Evolutionary conservation across 768 basidiomycete genomes (phyloP).

Genomic region (Roridomyces roridus): DNA sequence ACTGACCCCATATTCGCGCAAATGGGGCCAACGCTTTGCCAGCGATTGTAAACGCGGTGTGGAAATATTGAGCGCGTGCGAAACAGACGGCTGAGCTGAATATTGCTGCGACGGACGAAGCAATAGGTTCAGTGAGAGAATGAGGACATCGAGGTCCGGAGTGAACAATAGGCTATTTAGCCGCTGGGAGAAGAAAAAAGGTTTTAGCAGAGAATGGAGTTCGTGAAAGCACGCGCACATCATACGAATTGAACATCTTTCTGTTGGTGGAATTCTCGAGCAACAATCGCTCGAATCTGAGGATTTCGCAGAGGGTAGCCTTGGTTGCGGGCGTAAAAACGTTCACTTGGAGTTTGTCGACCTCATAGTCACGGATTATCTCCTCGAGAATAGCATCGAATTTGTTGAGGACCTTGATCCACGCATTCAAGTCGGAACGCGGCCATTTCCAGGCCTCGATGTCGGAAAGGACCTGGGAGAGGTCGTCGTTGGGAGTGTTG

Average conservation of each 20-base stretch:
- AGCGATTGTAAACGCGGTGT: slow-evolving; percentile 83
- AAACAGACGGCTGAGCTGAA: slow-evolving; percentile 84
- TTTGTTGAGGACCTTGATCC: slow-evolving; percentile 95
- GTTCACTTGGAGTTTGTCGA: slow-evolving; percentile 84
- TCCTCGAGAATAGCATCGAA: slow-evolving; percentile 90
- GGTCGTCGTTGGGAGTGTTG: slow-evolving; percentile 71
- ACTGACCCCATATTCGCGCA: slow-evolving; percentile 81
- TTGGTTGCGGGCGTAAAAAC: slow-evolving; percentile 80
- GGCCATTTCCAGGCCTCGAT: slow-evolving; percentile 93
- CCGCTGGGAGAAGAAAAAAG: slow-evolving; percentile 63
- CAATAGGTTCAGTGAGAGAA: slow-evolving; percentile 82
- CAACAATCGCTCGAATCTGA: slow-evolving; percentile 87
- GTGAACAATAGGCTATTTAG: slow-evolving; percentile 88
- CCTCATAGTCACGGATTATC: slow-evolving; percentile 81
- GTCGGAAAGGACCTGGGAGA: slow-evolving; percentile 67
- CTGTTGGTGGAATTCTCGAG: slow-evolving; percentile 98
- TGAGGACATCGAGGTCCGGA: slow-evolving; percentile 87
- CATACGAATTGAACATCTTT: slow-evolving; percentile 95
- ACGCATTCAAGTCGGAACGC: slow-evolving; percentile 94
- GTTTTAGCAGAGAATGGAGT: slow-evolving; percentile 12
- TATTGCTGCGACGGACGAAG: slow-evolving; percentile 96
- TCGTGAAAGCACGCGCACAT: slow-evolving; percentile 67
- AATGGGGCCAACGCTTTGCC: slow-evolving; percentile 82
- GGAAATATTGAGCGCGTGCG: slow-evolving; percentile 81
- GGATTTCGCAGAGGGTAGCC: slow-evolving; percentile 77